These are phyloP conservation scores for Cystobasidium slooffiae DNA, from an alignment of 1,284 basidiomycete genomes.

Conservation along the genomic window DNA sequence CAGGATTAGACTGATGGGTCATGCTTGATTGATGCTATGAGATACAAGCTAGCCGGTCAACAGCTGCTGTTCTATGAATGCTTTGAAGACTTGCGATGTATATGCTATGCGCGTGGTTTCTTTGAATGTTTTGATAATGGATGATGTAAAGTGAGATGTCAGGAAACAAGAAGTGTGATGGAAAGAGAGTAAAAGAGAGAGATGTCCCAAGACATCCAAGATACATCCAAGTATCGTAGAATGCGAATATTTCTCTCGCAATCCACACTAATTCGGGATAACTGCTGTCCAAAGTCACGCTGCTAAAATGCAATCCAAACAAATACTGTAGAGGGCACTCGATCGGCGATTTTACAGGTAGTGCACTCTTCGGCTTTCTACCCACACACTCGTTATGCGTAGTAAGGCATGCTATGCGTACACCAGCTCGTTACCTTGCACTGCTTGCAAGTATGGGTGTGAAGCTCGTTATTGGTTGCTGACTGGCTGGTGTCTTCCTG, in stretches of 20 bases:
- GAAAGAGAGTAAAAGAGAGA: not conserved
- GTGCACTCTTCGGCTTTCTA: not conserved
- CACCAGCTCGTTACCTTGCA: too few species aligned
- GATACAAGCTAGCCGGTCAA: not conserved
- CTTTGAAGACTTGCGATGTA: too few species aligned
- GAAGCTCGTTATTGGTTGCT: too few species aligned
- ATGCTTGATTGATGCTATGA: not conserved
- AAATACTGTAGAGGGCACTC: not conserved
- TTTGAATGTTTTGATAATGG: not conserved
- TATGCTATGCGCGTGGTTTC: not conserved
- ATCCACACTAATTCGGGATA: conserved; percentile 7
- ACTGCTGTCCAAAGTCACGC: conserved; percentile 9
- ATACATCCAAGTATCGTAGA: too few species aligned
- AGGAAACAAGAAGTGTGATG: not conserved
- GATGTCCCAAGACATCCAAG: not conserved
- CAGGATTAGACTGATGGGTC: not conserved
- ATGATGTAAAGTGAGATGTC: too few species aligned
- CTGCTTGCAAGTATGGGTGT: too few species aligned
- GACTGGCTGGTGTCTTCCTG: too few species aligned
- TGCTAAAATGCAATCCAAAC: not conserved
- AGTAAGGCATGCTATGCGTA: too few species aligned
- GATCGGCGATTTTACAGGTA: conserved; percentile 1
- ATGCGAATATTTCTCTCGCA: not conserved
- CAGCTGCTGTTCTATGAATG: not conserved
- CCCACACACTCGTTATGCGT: too few species aligned